A percentile compares a stretch with the other conserved stretches of the same genome.
Evolutionary conservation across 441 rosid species (phyloP).

Genomic region (Manihot esculenta): DNA sequence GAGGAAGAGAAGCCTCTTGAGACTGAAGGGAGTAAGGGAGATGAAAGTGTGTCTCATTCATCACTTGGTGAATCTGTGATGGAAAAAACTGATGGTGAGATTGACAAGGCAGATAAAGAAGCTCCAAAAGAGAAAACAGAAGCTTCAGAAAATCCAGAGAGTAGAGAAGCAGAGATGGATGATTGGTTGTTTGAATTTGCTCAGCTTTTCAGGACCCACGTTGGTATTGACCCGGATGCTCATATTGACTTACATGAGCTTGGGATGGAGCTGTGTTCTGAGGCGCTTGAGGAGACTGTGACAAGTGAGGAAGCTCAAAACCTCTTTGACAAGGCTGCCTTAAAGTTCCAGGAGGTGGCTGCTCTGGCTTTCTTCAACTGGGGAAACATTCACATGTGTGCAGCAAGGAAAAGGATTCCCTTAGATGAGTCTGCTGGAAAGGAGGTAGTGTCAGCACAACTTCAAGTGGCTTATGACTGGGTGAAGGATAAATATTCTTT

Average conservation of each 20-base stretch:
- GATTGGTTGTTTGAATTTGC: slow-evolving; percentile 98
- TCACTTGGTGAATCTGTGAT: slow-evolving; percentile 47
- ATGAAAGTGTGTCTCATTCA: slow-evolving; percentile 50
- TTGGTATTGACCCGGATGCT: slow-evolving; percentile 93
- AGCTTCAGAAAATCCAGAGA: slow-evolving; percentile 63
- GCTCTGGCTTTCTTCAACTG: slow-evolving; percentile 93
- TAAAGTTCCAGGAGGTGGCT: slow-evolving; percentile 94
- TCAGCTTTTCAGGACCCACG: slow-evolving; percentile 82
- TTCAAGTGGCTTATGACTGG: slow-evolving; percentile 87
- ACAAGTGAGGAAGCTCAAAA: slow-evolving; percentile 86
- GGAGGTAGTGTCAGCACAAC: slow-evolving; percentile 58
- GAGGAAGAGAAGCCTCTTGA: slow-evolving; percentile 72
- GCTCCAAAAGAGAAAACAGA: slow-evolving; percentile 49
- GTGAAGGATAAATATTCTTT: slow-evolving; percentile 72
- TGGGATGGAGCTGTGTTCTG: slow-evolving; percentile 95
- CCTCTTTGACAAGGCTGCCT: slow-evolving; percentile 83
- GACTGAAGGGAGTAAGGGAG: slow-evolving; percentile 51
- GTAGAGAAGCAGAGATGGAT: slow-evolving; percentile 88
- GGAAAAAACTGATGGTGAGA: slow-evolving; percentile 48
- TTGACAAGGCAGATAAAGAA: slow-evolving; percentile 47
- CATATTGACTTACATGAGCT: slow-evolving; percentile 90
- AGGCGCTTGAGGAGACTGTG: slow-evolving; percentile 92
- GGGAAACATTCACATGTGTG: slow-evolving; percentile 99
- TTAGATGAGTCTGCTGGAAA: slow-evolving; percentile 77
- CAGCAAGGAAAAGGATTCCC: slow-evolving; percentile 94